Evolutionary conservation across 306 rosid species (phyloP), one percentile per base, ranked within the genome.

Genomic region (Oemleria cerasiformis): DNA sequence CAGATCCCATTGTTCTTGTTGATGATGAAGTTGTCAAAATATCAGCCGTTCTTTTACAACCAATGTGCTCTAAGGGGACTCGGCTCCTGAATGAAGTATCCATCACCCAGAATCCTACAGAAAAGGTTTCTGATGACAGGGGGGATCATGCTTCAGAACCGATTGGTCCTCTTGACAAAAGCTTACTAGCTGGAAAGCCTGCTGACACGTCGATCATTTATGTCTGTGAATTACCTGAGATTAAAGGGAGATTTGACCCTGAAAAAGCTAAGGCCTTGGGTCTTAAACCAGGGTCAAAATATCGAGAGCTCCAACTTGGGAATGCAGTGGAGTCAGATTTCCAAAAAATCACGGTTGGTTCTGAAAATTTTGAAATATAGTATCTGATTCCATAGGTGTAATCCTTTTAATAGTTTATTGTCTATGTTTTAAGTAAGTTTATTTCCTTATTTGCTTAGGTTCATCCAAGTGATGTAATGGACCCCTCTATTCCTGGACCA

Each of bases 381-480:
- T 47, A 72, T 11, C 71, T 70, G 51, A 54, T 74, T 19, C 23
- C 42, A 30, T 67, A 68, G 74, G 59, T 73, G 68, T 71, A 51
- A 67, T 68, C 50, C 41, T 71, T 69, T 62, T 62, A 54, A 30
- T 49, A 47, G 6, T 68, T 72, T 79, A 54, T 42, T 75, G 61
- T 49, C 47, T 47, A 73, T 65, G 17, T 71, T 47, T 77, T 72
- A 65, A 71, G 30, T 16, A 50, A 51, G 65, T 78, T 75, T 69
- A 54, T 73, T 73, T 38, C 43, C 71, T 38, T 51, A 65, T 42
- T n/a, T 53, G 5, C 54, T 80, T 83, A 94, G 98, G 88, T 94
- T 82, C 83, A 86, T 81, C 97, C 98, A 80, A 83, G 91, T 81
- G 98, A 94, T 86, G 97, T 94, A 69, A 63, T 94, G 88, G 97